A percentile compares a stretch with the other conserved stretches of the same genome.
These are phyloP conservation scores for Kodamaea derodonti DNA, from an alignment of 1,139 yeast species.

Conservation along the genomic window DNA sequence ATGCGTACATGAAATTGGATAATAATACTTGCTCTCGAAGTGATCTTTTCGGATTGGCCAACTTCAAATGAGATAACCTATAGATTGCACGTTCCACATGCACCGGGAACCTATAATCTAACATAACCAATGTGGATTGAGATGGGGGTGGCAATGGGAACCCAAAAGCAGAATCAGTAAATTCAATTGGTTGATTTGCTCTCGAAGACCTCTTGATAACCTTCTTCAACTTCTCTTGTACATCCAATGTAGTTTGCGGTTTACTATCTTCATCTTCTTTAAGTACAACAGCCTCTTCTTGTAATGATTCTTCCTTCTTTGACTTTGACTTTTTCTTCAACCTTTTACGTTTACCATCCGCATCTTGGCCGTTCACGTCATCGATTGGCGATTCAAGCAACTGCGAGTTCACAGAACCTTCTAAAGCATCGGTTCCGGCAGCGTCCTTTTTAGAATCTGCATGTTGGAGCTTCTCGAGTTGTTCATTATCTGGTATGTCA, in stretches of 20 bases:
- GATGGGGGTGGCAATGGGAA: slow-evolving; percentile 82
- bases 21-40: slow-evolving; percentile 85
- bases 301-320: slow-evolving; percentile 7
- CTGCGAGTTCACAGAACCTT: slow-evolving; percentile 1
- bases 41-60: slow-evolving; percentile 91
- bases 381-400: slow-evolving; percentile 1
- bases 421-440: background rate
- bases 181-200: slow-evolving; percentile 69
- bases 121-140: slow-evolving; percentile 69
- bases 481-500: background rate
- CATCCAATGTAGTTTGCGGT: slow-evolving; percentile 39
- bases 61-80: slow-evolving; percentile 82
- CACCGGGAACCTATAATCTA: slow-evolving; percentile 82
- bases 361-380: slow-evolving; percentile 6
- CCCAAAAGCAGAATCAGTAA: slow-evolving; percentile 81
- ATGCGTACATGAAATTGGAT: slow-evolving; percentile 96
- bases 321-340: slow-evolving; percentile 6
- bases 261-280: slow-evolving; percentile 13
- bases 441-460: background rate
- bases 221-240: slow-evolving; percentile 44
- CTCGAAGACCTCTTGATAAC: slow-evolving; percentile 41
- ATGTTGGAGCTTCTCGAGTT: background rate
- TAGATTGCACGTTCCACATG: slow-evolving; percentile 96
- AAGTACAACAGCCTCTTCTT: slow-evolving; percentile 8
- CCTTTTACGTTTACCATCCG: slow-evolving; percentile 8